Evolutionary conservation across 129 eudicot species (phyloP).

Genomic region (Heracleum sosnowskyi): DNA sequence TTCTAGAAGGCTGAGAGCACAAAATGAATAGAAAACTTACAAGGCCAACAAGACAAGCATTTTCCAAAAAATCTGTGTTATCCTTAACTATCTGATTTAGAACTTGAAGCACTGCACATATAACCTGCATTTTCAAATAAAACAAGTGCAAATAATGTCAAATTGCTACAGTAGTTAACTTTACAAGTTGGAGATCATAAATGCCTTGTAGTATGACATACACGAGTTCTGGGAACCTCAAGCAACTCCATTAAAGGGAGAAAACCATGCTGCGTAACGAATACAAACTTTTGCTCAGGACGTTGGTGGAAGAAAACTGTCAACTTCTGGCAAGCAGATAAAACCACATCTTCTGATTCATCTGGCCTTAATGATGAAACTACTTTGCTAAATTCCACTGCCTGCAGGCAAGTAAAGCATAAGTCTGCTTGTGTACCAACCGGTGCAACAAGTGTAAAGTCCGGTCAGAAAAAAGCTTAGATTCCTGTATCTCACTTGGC

Average conservation of each 20-base stretch:
- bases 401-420: conserved; percentile 27
- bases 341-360: conserved; percentile 85
- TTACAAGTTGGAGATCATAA: not conserved
- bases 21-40: conserved; percentile 40
- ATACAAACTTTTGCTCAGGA: conserved; percentile 89
- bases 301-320: conserved; percentile 78
- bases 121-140: conserved; percentile 54
- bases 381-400: conserved; percentile 87
- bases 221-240: conserved; percentile 81
- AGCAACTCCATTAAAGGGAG: conserved; percentile 90
- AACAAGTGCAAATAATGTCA: not conserved
- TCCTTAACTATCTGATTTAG: conserved; percentile 81
- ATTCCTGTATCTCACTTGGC: not conserved
- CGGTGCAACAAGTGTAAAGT: not conserved
- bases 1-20: not conserved
- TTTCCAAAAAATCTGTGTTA: conserved; percentile 86
- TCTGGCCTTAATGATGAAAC: conserved; percentile 84
- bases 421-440: conserved; percentile 2
- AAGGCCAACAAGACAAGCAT: conserved; percentile 98
- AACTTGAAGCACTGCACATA: conserved; percentile 85
- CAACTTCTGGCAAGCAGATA: conserved; percentile 79
- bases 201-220: conserved; percentile 30
- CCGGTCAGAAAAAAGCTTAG: not conserved
- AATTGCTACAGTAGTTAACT: not conserved
- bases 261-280: conserved; percentile 86